phyloP scores from a whole-genome alignment of 129 eudicot species.

The Lactuca saligna region DNA sequence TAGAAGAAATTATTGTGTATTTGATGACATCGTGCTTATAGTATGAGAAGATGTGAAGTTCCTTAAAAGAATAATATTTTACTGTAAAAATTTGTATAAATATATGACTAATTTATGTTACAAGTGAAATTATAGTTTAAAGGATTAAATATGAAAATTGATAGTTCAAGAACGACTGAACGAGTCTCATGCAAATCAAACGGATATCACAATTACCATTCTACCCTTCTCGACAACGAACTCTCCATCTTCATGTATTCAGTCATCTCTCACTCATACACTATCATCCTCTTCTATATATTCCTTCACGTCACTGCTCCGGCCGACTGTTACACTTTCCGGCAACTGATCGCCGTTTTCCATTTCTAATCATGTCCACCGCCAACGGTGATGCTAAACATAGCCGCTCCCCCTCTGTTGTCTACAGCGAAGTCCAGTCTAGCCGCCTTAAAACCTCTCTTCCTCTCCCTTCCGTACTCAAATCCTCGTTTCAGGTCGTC shows the following conservation, averaged over 20 bases:
- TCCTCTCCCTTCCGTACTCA: conserved; percentile 74
- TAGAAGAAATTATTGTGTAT: too few species aligned
- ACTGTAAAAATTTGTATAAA: too few species aligned
- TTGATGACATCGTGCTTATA: too few species aligned
- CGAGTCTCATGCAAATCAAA: conserved; percentile 33
- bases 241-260: conserved; percentile 12
- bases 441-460: conserved; percentile 59
- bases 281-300: not conserved
- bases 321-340: conserved; percentile 1
- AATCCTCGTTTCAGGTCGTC: conserved; percentile 46
- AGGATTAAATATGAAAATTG: too few species aligned
- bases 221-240: conserved; percentile 19
- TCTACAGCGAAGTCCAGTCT: conserved; percentile 68
- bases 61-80: too few species aligned
- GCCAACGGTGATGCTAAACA: conserved; percentile 22
- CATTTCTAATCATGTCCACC: conserved; percentile 18
- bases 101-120: too few species aligned
- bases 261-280: conserved; percentile 4
- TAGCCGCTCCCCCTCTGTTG: conserved; percentile 41
- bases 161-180: not conserved
- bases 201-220: conserved; percentile 21
- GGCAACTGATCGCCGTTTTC: conserved; percentile 1
- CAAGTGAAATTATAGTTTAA: too few species aligned
- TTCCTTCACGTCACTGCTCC: conserved; percentile 4
- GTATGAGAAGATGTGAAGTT: too few species aligned